Conservation (phyloP, 306 rosid genomes). For the Potentilla sterilis region DNA sequence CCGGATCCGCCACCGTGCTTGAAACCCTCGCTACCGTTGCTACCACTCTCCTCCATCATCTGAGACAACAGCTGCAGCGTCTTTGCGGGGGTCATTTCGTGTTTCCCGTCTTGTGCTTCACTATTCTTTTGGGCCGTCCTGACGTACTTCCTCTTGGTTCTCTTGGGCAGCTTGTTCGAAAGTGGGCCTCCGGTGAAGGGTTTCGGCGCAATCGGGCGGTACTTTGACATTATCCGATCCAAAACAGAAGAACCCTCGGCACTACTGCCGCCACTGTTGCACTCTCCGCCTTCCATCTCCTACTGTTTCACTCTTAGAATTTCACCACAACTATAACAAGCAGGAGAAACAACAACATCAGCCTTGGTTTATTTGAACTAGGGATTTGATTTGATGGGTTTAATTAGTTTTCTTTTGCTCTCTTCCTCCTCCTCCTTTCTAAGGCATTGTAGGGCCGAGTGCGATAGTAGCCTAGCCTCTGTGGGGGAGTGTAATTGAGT, state of each 20-base stretch:
- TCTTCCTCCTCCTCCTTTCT: neutral
- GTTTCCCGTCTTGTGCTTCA: neutral
- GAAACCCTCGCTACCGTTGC: conserved; percentile 5
- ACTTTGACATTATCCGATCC: conserved; percentile 48
- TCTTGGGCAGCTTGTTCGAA: conserved; percentile 12
- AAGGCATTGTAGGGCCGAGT: neutral
- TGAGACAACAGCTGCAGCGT: conserved; percentile 50
- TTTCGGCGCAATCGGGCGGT: conserved; percentile 80
- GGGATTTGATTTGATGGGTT: too few relatives aligned
- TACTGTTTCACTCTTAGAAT: neutral
- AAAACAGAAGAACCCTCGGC: neutral
- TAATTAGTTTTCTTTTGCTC: neutral
- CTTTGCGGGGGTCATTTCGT: neutral
- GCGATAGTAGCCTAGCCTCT: neutral
- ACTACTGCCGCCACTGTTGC: neutral
- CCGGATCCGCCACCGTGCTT: conserved; percentile 23
- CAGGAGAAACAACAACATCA: too few relatives aligned
- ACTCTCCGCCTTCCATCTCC: neutral
- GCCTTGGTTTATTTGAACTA: too few relatives aligned
- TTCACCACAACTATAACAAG: neutral
- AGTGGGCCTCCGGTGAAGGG: conserved; percentile 33
- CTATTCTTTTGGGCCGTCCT: conserved; percentile 39
- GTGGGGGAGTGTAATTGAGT: neutral
- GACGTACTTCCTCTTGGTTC: conserved; percentile 61
- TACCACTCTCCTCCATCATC: neutral